phyloP scores from a whole-genome alignment of 129 eudicot species.

The Kitagawia praeruptora region DNA sequence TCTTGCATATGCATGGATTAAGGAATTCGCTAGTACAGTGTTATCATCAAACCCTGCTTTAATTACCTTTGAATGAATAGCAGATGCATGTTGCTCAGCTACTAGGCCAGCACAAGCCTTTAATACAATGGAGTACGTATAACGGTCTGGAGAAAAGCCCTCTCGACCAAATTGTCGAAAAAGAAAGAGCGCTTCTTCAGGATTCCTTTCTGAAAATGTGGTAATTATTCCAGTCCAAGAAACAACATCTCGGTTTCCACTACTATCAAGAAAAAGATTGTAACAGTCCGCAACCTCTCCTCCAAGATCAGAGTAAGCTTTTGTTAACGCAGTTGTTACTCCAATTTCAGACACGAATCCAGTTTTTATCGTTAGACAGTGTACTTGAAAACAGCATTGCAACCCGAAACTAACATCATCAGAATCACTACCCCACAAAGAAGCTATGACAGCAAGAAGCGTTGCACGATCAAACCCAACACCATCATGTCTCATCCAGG shows the following conservation, averaged over 20 bases:
- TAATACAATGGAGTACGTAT: slow-evolving; percentile 41
- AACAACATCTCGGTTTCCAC: slow-evolving; percentile 46
- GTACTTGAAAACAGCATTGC: slow-evolving; percentile 50
- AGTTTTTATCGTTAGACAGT: slow-evolving; percentile 39
- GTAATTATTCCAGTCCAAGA: slow-evolving; percentile 68
- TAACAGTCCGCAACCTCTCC: slow-evolving; percentile 33
- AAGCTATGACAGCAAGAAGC: slow-evolving; percentile 46
- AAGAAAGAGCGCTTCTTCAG: slow-evolving; percentile 37
- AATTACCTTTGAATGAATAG: slow-evolving; percentile 45
- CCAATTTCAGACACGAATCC: slow-evolving; percentile 40
- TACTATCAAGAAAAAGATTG: slow-evolving; percentile 43
- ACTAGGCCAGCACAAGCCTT: slow-evolving; percentile 75
- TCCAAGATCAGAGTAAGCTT: slow-evolving; percentile 56
- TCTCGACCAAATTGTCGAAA: slow-evolving; percentile 36
- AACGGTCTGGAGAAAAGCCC: slow-evolving; percentile 41
- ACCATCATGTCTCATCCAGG: slow-evolving; percentile 37
- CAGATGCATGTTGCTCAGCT: slow-evolving; percentile 40
- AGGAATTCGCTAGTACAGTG: slow-evolving; percentile 48
- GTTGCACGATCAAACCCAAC: slow-evolving; percentile 67
- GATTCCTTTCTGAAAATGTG: slow-evolving; percentile 47
- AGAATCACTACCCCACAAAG: slow-evolving; percentile 22
- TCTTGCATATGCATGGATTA: slow-evolving; percentile 77
- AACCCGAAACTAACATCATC: slow-evolving; percentile 10
- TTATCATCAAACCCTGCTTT: slow-evolving; percentile 38
- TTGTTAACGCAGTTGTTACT: slow-evolving; percentile 54